These are phyloP conservation scores for Xylariaceae sp. DNA, from an alignment of 2,329 filamentous ascomycete species.

Conservation along the genomic window DNA sequence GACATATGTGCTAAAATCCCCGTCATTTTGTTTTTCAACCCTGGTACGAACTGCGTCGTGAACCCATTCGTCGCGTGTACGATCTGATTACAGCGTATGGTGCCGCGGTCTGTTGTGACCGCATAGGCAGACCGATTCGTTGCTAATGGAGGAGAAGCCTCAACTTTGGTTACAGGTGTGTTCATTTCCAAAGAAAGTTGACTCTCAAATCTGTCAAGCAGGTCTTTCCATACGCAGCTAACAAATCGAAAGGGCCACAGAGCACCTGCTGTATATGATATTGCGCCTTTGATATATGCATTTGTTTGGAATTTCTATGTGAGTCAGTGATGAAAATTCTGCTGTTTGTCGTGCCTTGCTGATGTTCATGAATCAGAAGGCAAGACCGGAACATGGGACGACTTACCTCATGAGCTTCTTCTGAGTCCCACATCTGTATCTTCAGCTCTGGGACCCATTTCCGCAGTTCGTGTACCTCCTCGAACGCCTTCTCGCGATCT, in stretches of 20 bases:
- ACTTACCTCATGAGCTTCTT: slow-evolving; percentile 31
- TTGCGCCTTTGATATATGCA: slow-evolving; percentile 35
- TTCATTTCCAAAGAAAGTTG: slow-evolving; percentile 13
- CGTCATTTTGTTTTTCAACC: slow-evolving; percentile 42
- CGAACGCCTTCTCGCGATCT: slow-evolving; percentile 32
- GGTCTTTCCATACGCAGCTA: slow-evolving; percentile 40
- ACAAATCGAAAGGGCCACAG: slow-evolving; percentile 50
- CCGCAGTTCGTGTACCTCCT: slow-evolving; percentile 31
- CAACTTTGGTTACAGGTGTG: slow-evolving; percentile 32
- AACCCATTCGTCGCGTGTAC: slow-evolving; percentile 57
- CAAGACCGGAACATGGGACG: not conserved
- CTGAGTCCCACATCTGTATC: slow-evolving; percentile 32
- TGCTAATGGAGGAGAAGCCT: slow-evolving; percentile 23
- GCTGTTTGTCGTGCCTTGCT: too few species aligned
- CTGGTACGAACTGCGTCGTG: slow-evolving; percentile 47
- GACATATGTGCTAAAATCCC: slow-evolving; percentile 48
- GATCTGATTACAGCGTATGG: slow-evolving; percentile 44
- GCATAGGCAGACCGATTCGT: slow-evolving; percentile 33
- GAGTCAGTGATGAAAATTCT: not conserved
- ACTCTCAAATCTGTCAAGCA: slow-evolving; percentile 31
- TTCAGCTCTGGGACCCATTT: slow-evolving; percentile 38
- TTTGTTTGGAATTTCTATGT: slow-evolving; percentile 35
- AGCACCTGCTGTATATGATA: slow-evolving; percentile 44
- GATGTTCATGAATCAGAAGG: too few species aligned
- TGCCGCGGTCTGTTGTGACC: slow-evolving; percentile 43